Conservation (phyloP, 1,139 yeast species). For the Trichomonascaceae sp. region DNA sequence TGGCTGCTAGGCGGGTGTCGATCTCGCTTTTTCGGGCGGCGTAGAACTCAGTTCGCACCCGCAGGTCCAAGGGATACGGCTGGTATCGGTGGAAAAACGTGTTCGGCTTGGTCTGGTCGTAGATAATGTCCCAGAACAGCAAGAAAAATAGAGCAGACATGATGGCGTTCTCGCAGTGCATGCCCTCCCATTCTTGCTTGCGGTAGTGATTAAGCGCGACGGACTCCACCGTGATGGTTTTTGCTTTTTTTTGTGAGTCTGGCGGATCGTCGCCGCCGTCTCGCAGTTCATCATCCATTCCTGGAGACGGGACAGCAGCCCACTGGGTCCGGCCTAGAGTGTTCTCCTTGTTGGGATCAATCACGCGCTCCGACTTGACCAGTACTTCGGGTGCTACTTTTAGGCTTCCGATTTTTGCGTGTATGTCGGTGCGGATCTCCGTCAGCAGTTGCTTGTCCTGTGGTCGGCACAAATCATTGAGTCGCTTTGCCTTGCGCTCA, state of each 20-base stretch:
- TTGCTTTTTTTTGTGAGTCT: conserved; percentile 4
- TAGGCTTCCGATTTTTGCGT: too few relatives aligned
- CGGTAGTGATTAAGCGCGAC: conserved; percentile 22
- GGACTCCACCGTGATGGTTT: conserved; percentile 21
- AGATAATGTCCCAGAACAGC: conserved; percentile 22
- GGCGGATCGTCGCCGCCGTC: conserved; percentile 2
- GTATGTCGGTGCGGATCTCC: too few relatives aligned
- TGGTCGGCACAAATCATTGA: too few relatives aligned
- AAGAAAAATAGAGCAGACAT: conserved; percentile 21
- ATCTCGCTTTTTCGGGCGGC: conserved; percentile 11
- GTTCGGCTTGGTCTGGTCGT: conserved; percentile 10
- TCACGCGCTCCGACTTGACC: too few relatives aligned
- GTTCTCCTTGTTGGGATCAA: too few relatives aligned
- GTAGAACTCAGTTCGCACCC: conserved; percentile 13
- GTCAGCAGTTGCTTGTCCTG: too few relatives aligned
- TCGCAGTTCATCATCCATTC: conserved; percentile 1
- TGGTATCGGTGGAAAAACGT: conserved; percentile 26
- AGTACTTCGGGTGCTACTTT: too few relatives aligned
- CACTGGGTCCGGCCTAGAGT: too few relatives aligned
- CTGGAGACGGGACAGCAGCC: too few relatives aligned
- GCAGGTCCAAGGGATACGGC: conserved; percentile 22
- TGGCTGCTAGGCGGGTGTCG: conserved; percentile 9
- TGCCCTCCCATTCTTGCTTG: conserved; percentile 22
- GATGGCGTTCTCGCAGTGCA: conserved; percentile 26
- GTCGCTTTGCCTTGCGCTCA: too few relatives aligned